Conservation (phyloP, 495 filamentous ascomycete species). For the Eremomyces bilateralis region DNA sequence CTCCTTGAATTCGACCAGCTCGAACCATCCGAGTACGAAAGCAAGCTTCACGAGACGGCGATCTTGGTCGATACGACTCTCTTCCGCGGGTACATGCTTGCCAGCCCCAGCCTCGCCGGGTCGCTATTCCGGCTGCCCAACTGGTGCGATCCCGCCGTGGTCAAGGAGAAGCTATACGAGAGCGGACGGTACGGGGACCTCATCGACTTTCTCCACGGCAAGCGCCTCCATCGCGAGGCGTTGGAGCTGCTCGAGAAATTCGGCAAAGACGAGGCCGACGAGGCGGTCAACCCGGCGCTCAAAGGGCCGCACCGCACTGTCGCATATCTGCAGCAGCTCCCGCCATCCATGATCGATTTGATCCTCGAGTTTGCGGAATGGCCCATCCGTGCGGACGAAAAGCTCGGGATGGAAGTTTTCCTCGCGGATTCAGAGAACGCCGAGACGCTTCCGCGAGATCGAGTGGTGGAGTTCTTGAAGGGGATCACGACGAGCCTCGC, state of each 20-base stretch:
- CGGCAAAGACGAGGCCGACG: conserved; percentile 23
- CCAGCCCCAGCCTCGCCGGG: conserved; percentile 59
- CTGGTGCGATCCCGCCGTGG: conserved; percentile 88
- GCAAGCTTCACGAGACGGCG: conserved; percentile 50
- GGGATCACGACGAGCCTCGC: conserved; percentile 47
- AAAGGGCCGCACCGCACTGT: conserved; percentile 69
- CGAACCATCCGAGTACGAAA: conserved; percentile 31
- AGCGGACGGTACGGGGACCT: conserved; percentile 78
- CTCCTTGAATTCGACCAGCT: conserved; percentile 21
- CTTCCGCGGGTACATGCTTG: conserved; percentile 85
- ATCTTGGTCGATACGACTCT: conserved; percentile 78
- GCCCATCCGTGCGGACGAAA: conserved; percentile 51
- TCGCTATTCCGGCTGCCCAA: conserved; percentile 91
- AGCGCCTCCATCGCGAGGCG: conserved; percentile 76
- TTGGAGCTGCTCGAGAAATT: conserved; percentile 66
- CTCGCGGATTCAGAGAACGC: conserved; percentile 86
- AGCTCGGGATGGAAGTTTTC: conserved; percentile 88
- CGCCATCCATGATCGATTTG: conserved; percentile 71
- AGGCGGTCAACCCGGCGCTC: conserved; percentile 41
- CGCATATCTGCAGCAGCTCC: conserved; percentile 71
- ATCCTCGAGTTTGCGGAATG: conserved; percentile 82
- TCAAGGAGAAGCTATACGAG: conserved; percentile 79
- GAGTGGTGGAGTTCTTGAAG: conserved; percentile 52
- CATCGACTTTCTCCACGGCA: conserved; percentile 91
- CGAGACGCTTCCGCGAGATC: conserved; percentile 60